A percentile compares a stretch with the other conserved stretches of the same genome.
Conservation (phyloP, 2,329 filamentous ascomycete genomes). For the Pyrenochaeta sp. region DNA sequence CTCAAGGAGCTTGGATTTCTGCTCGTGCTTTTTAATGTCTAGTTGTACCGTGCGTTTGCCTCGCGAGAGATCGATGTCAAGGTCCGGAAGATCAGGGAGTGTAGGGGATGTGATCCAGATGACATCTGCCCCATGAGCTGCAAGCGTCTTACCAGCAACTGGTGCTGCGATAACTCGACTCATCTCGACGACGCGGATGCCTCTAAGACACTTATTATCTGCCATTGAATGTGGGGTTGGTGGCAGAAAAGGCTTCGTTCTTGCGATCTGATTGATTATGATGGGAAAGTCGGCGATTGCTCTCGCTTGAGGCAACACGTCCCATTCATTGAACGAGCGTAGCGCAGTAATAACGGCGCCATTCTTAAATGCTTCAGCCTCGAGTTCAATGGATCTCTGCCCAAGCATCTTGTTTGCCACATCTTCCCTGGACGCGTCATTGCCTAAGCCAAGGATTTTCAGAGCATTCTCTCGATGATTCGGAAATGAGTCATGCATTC, state of each 20-base stretch:
- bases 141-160: constrained; percentile 53
- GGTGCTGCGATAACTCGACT: constrained; percentile 58
- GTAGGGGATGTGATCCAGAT: constrained; percentile 56
- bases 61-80: constrained; percentile 55
- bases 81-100: constrained; percentile 51
- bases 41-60: constrained; percentile 59
- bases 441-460: constrained; percentile 53
- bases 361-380: constrained; percentile 53
- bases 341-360: constrained; percentile 60
- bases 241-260: constrained; percentile 19
- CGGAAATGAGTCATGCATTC: constrained; percentile 64
- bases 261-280: constrained; percentile 47
- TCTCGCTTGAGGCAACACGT: constrained; percentile 57
- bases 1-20: constrained; percentile 51
- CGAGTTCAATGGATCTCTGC: constrained; percentile 60
- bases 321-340: constrained; percentile 62
- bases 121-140: constrained; percentile 58
- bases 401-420: constrained; percentile 49
- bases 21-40: constrained; percentile 56
- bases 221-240: not conserved
- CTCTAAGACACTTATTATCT: constrained; percentile 47
- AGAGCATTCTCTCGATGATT: constrained; percentile 59
- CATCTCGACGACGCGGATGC: constrained; percentile 54
- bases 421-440: constrained; percentile 47
- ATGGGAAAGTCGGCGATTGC: constrained; percentile 60